Evolutionary conservation across 2,329 filamentous ascomycete genomes (phyloP).

Genomic region (Fusarium drepaniforme): DNA sequence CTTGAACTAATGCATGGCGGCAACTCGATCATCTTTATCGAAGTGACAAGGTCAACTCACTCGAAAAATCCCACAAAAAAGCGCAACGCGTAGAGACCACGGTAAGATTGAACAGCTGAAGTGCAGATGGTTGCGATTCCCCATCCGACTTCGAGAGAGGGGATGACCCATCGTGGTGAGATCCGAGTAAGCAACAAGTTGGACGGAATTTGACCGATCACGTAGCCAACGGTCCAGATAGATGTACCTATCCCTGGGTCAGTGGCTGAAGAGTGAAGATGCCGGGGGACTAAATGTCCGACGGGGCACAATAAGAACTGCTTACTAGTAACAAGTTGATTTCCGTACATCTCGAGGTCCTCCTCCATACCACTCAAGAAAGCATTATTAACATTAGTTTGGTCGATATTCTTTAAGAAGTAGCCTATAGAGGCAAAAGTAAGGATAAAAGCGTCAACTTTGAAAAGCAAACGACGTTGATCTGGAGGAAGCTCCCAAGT

Average conservation of each 20-base stretch:
- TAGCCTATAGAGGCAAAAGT: conserved; percentile 50
- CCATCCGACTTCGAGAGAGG: conserved; percentile 31
- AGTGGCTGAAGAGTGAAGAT: background rate
- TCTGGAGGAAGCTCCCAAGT: conserved; percentile 48
- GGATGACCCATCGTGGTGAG: conserved; percentile 35
- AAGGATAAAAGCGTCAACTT: conserved; percentile 49
- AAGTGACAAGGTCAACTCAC: conserved; percentile 1
- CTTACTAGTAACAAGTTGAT: conserved; percentile 32
- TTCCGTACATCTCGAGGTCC: conserved; percentile 29
- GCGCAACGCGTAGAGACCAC: conserved; percentile 23
- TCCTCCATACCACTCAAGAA: conserved; percentile 35
- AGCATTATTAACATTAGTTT: conserved; percentile 56
- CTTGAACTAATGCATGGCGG: background rate
- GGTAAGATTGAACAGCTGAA: conserved; percentile 19
- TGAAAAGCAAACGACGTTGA: conserved; percentile 49
- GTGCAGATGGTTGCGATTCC: conserved; percentile 30
- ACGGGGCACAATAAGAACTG: background rate
- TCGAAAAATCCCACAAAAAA: conserved; percentile 35
- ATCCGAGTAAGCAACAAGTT: conserved; percentile 28
- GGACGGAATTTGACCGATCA: conserved; percentile 29
- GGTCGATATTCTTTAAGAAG: conserved; percentile 52
- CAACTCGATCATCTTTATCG: background rate
- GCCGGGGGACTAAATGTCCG: too few relatives aligned
- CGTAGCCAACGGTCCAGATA: conserved; percentile 33
- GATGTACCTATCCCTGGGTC: conserved; percentile 12